A percentile compares a stretch with the other conserved stretches of the same genome.
phyloP scores from a whole-genome alignment of 2,329 filamentous ascomycete genomes.

The Fusarium musae region DNA sequence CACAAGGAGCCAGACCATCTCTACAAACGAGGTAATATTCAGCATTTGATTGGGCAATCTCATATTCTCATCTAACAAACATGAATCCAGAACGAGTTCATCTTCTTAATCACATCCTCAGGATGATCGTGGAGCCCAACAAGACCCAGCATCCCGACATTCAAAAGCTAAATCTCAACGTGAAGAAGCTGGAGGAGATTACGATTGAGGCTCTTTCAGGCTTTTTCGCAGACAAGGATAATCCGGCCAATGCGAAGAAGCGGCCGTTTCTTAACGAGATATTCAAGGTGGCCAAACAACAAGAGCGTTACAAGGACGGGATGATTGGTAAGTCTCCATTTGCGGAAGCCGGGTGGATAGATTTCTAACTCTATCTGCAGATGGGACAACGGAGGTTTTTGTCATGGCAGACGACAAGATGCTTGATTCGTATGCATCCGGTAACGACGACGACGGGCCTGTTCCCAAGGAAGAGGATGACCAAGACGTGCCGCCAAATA shows the following conservation, averaged over 20 bases:
- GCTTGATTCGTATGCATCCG: conserved; percentile 59
- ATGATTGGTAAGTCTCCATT: conserved; percentile 63
- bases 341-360: background rate
- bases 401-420: conserved; percentile 65
- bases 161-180: conserved; percentile 62
- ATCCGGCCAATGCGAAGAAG: conserved; percentile 66
- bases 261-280: conserved; percentile 67
- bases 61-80: conserved; percentile 6
- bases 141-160: conserved; percentile 62
- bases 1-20: conserved; percentile 82
- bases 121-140: conserved; percentile 64
- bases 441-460: conserved; percentile 56
- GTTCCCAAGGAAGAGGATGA: conserved; percentile 58
- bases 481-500: conserved; percentile 52
- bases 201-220: conserved; percentile 67
- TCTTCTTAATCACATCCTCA: conserved; percentile 69
- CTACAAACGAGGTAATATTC: conserved; percentile 68
- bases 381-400: conserved; percentile 59
- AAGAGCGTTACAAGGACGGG: conserved; percentile 66
- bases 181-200: conserved; percentile 67
- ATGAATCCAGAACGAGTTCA: conserved; percentile 64
- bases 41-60: background rate
- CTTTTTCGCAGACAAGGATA: conserved; percentile 65
- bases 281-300: conserved; percentile 67
- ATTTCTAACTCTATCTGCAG: conserved; percentile 47